Evolutionary conservation across 2,329 filamentous ascomycete genomes (phyloP).

Genomic region (Sporothrix humicola): DNA sequence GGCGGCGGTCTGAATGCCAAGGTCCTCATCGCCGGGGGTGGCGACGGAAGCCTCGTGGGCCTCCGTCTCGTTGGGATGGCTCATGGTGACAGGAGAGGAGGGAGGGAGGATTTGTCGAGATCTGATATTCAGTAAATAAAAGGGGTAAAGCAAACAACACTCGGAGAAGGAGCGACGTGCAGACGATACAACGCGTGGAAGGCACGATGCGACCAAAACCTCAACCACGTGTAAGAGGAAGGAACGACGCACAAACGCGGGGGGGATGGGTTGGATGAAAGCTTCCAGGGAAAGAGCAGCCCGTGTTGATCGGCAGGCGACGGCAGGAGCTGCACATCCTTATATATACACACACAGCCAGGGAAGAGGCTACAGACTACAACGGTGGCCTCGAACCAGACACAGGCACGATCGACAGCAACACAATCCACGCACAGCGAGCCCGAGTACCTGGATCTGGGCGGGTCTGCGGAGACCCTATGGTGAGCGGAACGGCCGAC

Average conservation of each 20-base stretch:
- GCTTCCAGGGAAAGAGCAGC: neutral
- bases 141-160: neutral
- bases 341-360: neutral
- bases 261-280: neutral
- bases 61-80: neutral
- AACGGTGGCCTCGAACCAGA: slow-evolving; percentile 1
- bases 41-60: neutral
- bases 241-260: slow-evolving; percentile 4
- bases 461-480: slow-evolving; percentile 1
- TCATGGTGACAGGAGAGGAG: neutral
- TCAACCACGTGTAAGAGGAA: neutral
- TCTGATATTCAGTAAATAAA: neutral
- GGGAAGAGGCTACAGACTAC: neutral
- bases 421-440: neutral
- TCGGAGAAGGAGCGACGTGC: slow-evolving; percentile 6
- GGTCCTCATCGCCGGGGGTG: neutral
- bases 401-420: slow-evolving; percentile 11
- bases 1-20: slow-evolving; percentile 11
- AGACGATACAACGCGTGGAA: neutral
- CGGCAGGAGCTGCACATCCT: neutral
- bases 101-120: neutral
- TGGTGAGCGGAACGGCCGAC: slow-evolving; percentile 1
- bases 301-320: neutral
- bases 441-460: neutral
- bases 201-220: neutral